These are phyloP conservation scores for Capsella rubella DNA, from an alignment of 441 rosid species.

Conservation along the genomic window DNA sequence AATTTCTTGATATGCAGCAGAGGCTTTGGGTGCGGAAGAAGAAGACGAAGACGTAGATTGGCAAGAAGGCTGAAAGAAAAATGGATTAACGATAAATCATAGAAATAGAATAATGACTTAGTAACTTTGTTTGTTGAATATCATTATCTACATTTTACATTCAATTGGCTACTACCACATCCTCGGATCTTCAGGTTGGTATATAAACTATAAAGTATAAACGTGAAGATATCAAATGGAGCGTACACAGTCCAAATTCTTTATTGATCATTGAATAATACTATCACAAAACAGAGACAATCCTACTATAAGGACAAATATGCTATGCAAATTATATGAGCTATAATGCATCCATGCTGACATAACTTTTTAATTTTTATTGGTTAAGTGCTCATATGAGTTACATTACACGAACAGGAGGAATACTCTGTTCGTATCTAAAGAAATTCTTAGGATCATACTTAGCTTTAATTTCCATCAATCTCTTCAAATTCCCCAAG, in stretches of 20 bases:
- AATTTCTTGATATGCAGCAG: neutral
- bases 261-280: neutral
- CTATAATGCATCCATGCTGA: neutral
- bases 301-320: neutral
- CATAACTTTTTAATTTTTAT: neutral
- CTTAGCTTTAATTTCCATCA: constrained; percentile 6
- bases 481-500: neutral
- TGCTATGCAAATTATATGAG: neutral
- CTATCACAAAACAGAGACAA: neutral
- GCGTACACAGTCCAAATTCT: neutral
- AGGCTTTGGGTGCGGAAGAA: constrained; percentile 16
- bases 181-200: no score
- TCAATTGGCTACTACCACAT: no score
- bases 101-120: neutral
- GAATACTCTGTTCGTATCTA: constrained; percentile 31
- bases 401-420: constrained; percentile 7
- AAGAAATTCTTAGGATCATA: neutral
- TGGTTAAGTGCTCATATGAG: neutral
- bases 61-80: constrained; percentile 19
- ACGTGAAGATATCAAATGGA: no score
- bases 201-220: no score
- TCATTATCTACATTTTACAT: no score
- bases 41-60: constrained; percentile 6
- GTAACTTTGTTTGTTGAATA: no score
- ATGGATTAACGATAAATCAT: neutral